Percentiles rank a stretch among this genome's conserved stretches.
Conservation (phyloP, 2,329 filamentous ascomycete species). For the Phialemoniopsis sp. region DNA sequence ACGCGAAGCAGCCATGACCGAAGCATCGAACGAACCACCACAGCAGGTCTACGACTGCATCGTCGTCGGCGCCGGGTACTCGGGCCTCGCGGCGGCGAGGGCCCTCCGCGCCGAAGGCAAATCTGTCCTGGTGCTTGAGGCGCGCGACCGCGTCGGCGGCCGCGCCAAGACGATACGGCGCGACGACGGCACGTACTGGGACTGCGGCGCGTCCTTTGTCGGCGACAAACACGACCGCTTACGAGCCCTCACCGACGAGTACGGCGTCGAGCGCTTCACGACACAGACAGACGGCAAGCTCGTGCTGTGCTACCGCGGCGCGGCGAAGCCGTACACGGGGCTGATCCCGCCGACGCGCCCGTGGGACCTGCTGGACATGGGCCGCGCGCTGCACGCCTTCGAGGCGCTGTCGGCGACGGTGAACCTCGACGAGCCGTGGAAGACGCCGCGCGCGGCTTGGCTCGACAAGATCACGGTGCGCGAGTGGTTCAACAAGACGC, state of each 20-base stretch:
- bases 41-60: constrained; percentile 7
- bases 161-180: constrained; percentile 6
- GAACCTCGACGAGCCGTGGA: constrained; percentile 7
- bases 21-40: too few species aligned
- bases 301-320: constrained; percentile 5
- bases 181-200: constrained; percentile 10
- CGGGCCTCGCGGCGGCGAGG: constrained; percentile 7
- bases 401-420: constrained; percentile 8
- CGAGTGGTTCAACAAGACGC: constrained; percentile 4
- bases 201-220: constrained; percentile 13
- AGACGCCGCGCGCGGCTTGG: constrained; percentile 5
- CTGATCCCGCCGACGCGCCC: constrained; percentile 9
- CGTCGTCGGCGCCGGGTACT: constrained; percentile 8
- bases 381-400: constrained; percentile 2
- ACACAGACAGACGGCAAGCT: constrained; percentile 6
- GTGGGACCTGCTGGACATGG: constrained; percentile 8
- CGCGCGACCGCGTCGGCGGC: constrained; percentile 10
- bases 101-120: constrained; percentile 6
- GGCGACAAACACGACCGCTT: constrained; percentile 9
- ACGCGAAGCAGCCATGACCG: too few species aligned
- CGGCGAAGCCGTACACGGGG: constrained; percentile 6
- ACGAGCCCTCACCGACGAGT: too few species aligned
- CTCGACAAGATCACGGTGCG: constrained; percentile 6
- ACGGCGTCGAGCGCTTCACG: not conserved
- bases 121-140: constrained; percentile 6